Conservation (phyloP, 2,329 filamentous ascomycete species). For the Fonsecaea pugnacius region DNA sequence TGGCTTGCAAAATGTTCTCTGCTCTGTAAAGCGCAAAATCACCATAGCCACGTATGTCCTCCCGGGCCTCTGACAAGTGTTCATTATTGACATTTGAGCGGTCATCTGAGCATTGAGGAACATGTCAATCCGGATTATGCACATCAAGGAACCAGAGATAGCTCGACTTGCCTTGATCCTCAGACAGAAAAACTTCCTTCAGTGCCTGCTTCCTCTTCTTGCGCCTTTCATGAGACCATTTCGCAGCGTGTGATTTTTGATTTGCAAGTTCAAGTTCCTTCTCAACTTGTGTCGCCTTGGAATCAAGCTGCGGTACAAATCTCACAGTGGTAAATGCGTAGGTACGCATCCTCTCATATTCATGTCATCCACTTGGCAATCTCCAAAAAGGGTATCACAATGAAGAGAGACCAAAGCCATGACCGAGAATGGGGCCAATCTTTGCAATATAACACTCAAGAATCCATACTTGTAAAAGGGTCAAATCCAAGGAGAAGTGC, state of each 20-base stretch:
- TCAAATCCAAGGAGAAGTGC: background rate
- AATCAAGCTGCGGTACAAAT: constrained; percentile 7
- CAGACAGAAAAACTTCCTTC: background rate
- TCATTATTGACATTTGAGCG: background rate
- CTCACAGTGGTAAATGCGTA: background rate
- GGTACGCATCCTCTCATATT: background rate
- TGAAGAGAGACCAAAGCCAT: background rate
- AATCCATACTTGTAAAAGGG: background rate
- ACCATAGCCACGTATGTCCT: background rate
- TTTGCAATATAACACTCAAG: background rate
- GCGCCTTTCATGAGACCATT: constrained; percentile 3
- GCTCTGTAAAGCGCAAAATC: background rate
- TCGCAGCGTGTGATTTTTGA: constrained; percentile 10
- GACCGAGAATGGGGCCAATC: background rate
- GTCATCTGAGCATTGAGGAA: background rate
- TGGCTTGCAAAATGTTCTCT: background rate
- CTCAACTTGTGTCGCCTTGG: constrained; percentile 2
- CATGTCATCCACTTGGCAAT: constrained; percentile 3
- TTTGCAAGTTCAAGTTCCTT: constrained; percentile 12
- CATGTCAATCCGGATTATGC: background rate
- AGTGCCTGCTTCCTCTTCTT: constrained; percentile 6
- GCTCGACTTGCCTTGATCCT: background rate
- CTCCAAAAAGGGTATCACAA: background rate
- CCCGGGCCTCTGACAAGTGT: background rate
- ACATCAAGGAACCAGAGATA: background rate